Evolutionary conservation across 495 filamentous ascomycete species (phyloP).

Genomic region (Trichocladium antarcticum): DNA sequence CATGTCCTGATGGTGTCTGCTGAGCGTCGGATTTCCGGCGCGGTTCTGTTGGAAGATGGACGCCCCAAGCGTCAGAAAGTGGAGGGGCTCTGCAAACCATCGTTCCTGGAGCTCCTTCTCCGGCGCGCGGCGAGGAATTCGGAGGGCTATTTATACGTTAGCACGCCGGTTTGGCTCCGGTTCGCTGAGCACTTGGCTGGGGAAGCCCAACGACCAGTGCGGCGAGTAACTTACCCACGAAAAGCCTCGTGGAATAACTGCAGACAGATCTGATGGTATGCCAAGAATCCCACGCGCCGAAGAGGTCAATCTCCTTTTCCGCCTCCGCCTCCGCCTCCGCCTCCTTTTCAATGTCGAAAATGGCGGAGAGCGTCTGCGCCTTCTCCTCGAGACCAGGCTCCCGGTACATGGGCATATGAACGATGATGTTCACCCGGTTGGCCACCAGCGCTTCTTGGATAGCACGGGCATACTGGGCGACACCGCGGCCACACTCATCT

Average conservation of each 20-base stretch:
- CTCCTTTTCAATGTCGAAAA: slow-evolving; percentile 17
- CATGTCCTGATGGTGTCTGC: slow-evolving; percentile 64
- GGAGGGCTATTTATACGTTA: slow-evolving; percentile 47
- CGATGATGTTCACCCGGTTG: slow-evolving; percentile 64
- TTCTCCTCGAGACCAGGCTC: slow-evolving; percentile 35
- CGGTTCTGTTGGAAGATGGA: slow-evolving; percentile 65
- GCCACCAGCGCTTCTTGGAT: slow-evolving; percentile 70
- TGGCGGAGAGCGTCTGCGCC: slow-evolving; percentile 27
- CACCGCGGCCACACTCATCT: slow-evolving; percentile 30
- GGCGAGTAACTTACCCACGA: slow-evolving; percentile 59
- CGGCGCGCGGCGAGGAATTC: slow-evolving; percentile 69
- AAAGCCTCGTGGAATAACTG: slow-evolving; percentile 71
- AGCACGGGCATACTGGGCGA: slow-evolving; percentile 69
- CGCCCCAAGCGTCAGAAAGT: slow-evolving; percentile 58
- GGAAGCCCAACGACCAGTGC: not conserved
- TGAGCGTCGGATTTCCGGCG: slow-evolving; percentile 73
- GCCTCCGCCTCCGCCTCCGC: slow-evolving; percentile 7
- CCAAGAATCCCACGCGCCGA: slow-evolving; percentile 87
- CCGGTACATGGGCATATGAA: slow-evolving; percentile 71
- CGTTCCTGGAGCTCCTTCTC: slow-evolving; percentile 60
- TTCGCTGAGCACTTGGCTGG: not conserved
- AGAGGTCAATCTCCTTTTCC: slow-evolving; percentile 46
- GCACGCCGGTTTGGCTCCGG: not conserved
- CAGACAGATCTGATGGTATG: slow-evolving; percentile 74
- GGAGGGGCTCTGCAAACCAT: slow-evolving; percentile 92